Evolutionary conservation across 169 alveolate genomes (phyloP).

Genomic region (Plasmodium fragile): DNA sequence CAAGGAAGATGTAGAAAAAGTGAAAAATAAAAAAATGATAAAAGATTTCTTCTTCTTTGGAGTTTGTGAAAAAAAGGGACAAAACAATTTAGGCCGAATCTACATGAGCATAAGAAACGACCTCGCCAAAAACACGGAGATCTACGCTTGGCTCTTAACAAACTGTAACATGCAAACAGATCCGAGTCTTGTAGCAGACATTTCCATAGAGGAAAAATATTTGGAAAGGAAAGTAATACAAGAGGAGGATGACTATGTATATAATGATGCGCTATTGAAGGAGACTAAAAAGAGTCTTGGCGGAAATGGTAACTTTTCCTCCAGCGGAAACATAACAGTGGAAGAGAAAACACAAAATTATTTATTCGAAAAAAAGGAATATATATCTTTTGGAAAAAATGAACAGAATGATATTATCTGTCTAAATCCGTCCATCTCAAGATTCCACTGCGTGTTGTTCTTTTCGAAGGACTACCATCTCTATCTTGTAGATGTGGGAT

Average conservation of each 20-base stretch:
- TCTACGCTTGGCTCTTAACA: slow-evolving; percentile 56
- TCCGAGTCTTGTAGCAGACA: slow-evolving; percentile 39
- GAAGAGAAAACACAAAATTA: slow-evolving; percentile 59
- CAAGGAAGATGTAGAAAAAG: slow-evolving; percentile 60
- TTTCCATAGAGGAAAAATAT: slow-evolving; percentile 52
- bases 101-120: slow-evolving; percentile 80
- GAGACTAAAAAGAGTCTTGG: slow-evolving; percentile 21
- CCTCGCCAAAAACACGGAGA: slow-evolving; percentile 51
- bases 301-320: background rate
- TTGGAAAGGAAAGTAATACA: slow-evolving; percentile 20
- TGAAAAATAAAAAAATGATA: slow-evolving; percentile 74
- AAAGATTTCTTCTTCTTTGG: slow-evolving; percentile 79
- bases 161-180: slow-evolving; percentile 76
- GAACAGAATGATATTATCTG: slow-evolving; percentile 68
- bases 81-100: slow-evolving; percentile 81
- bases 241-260: background rate
- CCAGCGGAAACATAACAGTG: background rate
- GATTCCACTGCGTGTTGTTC: slow-evolving; percentile 66
- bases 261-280: slow-evolving; percentile 15
- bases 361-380: slow-evolving; percentile 47
- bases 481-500: slow-evolving; percentile 71
- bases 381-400: slow-evolving; percentile 76
- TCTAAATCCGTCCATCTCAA: slow-evolving; percentile 73
- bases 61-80: slow-evolving; percentile 79
- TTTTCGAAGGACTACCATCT: slow-evolving; percentile 57